Percentiles rank a stretch among this genome's conserved stretches.
Evolutionary conservation across 306 rosid species (phyloP).

Genomic region (Senna tora): DNA sequence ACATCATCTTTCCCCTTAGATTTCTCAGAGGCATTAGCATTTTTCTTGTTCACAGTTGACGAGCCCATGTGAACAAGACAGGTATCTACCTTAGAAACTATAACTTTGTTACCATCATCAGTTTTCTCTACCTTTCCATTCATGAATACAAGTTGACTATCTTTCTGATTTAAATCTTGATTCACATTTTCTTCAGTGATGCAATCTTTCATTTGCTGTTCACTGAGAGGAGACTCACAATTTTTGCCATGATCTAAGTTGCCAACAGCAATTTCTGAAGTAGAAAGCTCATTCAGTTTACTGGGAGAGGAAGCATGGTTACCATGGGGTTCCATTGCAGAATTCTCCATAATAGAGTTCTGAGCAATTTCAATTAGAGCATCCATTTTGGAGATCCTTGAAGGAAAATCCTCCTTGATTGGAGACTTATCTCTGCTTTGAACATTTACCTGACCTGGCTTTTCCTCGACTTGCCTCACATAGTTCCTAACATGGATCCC

Average conservation of each 20-base stretch:
- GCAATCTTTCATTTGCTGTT: constrained; percentile 48
- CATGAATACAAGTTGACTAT: constrained; percentile 38
- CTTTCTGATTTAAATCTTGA: constrained; percentile 45
- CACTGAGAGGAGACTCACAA: constrained; percentile 43
- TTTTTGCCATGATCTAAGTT: constrained; percentile 40
- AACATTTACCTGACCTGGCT: constrained; percentile 44
- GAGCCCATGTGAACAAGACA: constrained; percentile 32
- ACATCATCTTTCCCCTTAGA: constrained; percentile 39
- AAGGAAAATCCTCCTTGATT: constrained; percentile 51
- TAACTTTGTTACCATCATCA: constrained; percentile 37
- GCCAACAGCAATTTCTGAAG: constrained; percentile 41
- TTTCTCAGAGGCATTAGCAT: constrained; percentile 33
- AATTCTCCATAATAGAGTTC: constrained; percentile 73
- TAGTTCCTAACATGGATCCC: constrained; percentile 90
- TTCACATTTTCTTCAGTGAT: constrained; percentile 37
- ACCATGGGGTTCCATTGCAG: constrained; percentile 43
- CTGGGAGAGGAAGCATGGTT: constrained; percentile 25
- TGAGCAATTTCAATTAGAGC: constrained; percentile 89
- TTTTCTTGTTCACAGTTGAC: constrained; percentile 41
- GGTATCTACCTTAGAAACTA: constrained; percentile 49
- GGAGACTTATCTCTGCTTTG: constrained; percentile 53
- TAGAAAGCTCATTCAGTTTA: constrained; percentile 28
- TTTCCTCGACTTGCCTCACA: constrained; percentile 72
- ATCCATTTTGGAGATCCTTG: constrained; percentile 82
- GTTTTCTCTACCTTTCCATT: constrained; percentile 51